Evolutionary conservation across 805 yeast genomes (phyloP).

Genomic region (Grigorovia transvaalensis): DNA sequence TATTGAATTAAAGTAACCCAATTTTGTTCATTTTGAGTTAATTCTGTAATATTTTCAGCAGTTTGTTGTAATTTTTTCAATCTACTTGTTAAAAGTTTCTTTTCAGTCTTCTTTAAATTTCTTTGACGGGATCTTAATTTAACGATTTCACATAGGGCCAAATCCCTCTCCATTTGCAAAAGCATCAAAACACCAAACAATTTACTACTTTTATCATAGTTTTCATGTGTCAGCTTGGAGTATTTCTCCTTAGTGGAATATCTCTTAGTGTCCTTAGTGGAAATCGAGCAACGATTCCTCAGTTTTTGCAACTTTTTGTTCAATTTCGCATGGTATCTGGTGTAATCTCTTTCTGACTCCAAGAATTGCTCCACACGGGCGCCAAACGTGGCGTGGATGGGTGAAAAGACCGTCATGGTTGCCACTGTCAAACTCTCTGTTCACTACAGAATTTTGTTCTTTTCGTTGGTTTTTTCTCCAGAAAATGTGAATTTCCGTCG

Average conservation of each 20-base stretch:
- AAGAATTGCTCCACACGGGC: conserved; percentile 54
- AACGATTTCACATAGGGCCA: conserved; percentile 21
- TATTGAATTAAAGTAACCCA: conserved; percentile 29
- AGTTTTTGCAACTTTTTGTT: conserved; percentile 51
- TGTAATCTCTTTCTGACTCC: conserved; percentile 58
- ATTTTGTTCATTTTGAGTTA: conserved; percentile 34
- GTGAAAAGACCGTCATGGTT: conserved; percentile 16
- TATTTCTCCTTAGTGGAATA: conserved; percentile 40
- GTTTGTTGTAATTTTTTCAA: conserved; percentile 51
- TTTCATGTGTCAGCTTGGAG: conserved; percentile 36
- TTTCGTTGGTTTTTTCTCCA: neutral
- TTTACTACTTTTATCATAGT: conserved; percentile 40
- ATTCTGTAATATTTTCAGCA: conserved; percentile 33
- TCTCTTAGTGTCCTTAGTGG: conserved; percentile 56
- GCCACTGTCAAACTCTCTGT: neutral
- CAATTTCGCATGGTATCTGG: conserved; percentile 53
- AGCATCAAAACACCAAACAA: conserved; percentile 49
- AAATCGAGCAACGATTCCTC: conserved; percentile 53
- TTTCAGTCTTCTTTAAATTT: conserved; percentile 24
- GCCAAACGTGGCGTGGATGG: conserved; percentile 32
- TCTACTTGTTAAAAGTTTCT: conserved; percentile 49
- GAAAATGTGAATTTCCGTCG: neutral
- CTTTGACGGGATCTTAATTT: conserved; percentile 25
- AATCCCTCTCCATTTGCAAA: conserved; percentile 66
- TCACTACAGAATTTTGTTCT: neutral